A percentile compares a stretch with the other conserved stretches of the same genome.
Conservation (phyloP, 2,329 filamentous ascomycete genomes). For the Furcasterigmium sp. region DNA sequence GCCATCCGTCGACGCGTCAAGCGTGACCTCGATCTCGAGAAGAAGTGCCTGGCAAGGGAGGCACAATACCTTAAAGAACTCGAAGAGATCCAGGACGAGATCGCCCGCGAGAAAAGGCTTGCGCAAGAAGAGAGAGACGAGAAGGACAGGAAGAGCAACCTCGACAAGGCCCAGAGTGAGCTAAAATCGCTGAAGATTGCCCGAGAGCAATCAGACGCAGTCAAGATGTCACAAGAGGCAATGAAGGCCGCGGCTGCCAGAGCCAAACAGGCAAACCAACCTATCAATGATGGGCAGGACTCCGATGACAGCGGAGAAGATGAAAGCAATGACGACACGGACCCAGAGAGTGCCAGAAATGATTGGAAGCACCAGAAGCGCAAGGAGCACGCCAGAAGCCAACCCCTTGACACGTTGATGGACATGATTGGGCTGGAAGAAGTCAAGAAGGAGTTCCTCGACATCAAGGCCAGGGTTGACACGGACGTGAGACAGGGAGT, state of each 20-base stretch:
- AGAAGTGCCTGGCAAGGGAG: constrained; percentile 36
- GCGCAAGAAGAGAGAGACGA: constrained; percentile 38
- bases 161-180: constrained; percentile 41
- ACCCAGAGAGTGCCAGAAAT: constrained; percentile 24
- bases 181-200: constrained; percentile 34
- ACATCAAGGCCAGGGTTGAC: constrained; percentile 60
- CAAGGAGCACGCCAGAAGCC: constrained; percentile 42
- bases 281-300: too few species aligned
- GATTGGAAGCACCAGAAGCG: constrained; percentile 62
- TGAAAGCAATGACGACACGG: background rate
- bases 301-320: too few species aligned
- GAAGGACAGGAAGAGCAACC: constrained; percentile 31
- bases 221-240: constrained; percentile 6
- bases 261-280: too few species aligned
- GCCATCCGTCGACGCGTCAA: constrained; percentile 34
- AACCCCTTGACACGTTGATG: constrained; percentile 60
- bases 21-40: constrained; percentile 46
- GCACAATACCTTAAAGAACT: constrained; percentile 38
- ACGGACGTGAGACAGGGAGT: constrained; percentile 50
- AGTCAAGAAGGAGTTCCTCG: constrained; percentile 60
- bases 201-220: constrained; percentile 12
- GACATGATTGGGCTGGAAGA: constrained; percentile 64
- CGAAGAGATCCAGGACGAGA: constrained; percentile 46
- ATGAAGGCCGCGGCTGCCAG: background rate
- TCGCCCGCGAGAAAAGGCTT: constrained; percentile 38